A percentile compares a stretch with the other conserved stretches of the same genome.
Conservation (phyloP, 768 basidiomycete genomes). For the Auricularia sp. region DNA sequence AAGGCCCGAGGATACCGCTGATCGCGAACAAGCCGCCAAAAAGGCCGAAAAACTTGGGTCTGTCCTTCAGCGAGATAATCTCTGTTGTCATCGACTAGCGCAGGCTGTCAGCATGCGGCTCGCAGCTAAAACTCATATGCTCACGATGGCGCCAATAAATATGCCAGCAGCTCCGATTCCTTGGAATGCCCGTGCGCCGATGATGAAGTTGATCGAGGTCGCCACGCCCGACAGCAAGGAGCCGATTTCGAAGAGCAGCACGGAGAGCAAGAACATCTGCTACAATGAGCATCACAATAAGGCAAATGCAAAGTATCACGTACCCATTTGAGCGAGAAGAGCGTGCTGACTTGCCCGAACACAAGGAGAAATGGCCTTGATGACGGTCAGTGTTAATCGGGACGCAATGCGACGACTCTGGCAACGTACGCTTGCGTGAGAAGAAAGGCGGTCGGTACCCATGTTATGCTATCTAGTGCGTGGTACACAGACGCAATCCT, state of each 20-base stretch:
- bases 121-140: background rate
- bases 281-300: background rate
- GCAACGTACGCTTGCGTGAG: conserved; percentile 5
- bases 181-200: conserved; percentile 24
- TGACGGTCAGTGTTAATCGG: conserved; percentile 9
- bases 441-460: conserved; percentile 6
- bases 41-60: conserved; percentile 5
- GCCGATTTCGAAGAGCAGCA: conserved; percentile 24
- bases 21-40: conserved; percentile 18
- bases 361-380: conserved; percentile 18
- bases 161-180: conserved; percentile 25
- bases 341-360: conserved; percentile 22
- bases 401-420: conserved; percentile 7
- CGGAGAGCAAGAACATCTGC: conserved; percentile 1
- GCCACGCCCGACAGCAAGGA: conserved; percentile 24
- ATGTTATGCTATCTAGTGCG: conserved; percentile 5
- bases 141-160: conserved; percentile 9
- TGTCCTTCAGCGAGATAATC: conserved; percentile 1
- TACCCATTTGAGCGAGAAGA: conserved; percentile 21
- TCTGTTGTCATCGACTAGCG: conserved; percentile 6
- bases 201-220: conserved; percentile 19
- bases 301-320: background rate
- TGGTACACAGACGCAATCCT: conserved; percentile 8
- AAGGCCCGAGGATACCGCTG: conserved; percentile 23
- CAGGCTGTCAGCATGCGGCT: background rate